Conservation (phyloP, 1,284 basidiomycete genomes). For the Trichosporon coremiiforme region DNA sequence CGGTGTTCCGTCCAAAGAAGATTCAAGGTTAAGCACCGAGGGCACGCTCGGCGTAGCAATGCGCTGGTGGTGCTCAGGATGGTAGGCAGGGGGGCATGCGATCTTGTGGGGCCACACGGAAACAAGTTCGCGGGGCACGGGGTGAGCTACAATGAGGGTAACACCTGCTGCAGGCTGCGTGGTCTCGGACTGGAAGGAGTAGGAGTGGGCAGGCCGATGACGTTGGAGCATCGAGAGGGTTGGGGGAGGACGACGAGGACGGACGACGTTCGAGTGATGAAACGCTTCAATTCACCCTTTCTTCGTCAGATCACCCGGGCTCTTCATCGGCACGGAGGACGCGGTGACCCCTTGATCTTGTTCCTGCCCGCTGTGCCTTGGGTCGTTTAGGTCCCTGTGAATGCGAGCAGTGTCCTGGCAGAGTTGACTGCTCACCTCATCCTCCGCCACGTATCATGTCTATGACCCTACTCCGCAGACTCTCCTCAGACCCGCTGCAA, state of each 20-base stretch:
- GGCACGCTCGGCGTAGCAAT: not conserved
- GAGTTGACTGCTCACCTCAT: not conserved
- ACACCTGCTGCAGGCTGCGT: not conserved
- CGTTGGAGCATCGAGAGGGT: not conserved
- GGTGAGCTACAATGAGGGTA: not conserved
- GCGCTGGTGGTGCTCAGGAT: no score
- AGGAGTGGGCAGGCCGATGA: not conserved
- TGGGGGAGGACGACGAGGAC: not conserved
- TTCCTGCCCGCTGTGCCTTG: not conserved
- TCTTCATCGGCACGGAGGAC: not conserved
- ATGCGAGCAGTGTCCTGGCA: not conserved
- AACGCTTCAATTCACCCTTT: slow-evolving; percentile 4
- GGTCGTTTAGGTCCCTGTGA: not conserved
- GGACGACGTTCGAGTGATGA: not conserved
- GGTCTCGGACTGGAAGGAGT: not conserved
- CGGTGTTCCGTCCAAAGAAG: not conserved
- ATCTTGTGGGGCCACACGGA: not conserved
- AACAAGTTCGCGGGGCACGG: not conserved
- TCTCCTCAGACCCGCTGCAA: not conserved
- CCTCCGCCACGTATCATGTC: not conserved
- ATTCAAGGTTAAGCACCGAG: not conserved
- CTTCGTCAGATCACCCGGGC: not conserved
- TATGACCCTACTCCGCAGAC: not conserved
- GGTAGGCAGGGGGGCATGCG: not conserved
- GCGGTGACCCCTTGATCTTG: not conserved